A percentile compares a stretch with the other conserved stretches of the same genome.
Evolutionary conservation across 2,329 filamentous ascomycete genomes (phyloP).

Genomic region (Alternaria sp.): DNA sequence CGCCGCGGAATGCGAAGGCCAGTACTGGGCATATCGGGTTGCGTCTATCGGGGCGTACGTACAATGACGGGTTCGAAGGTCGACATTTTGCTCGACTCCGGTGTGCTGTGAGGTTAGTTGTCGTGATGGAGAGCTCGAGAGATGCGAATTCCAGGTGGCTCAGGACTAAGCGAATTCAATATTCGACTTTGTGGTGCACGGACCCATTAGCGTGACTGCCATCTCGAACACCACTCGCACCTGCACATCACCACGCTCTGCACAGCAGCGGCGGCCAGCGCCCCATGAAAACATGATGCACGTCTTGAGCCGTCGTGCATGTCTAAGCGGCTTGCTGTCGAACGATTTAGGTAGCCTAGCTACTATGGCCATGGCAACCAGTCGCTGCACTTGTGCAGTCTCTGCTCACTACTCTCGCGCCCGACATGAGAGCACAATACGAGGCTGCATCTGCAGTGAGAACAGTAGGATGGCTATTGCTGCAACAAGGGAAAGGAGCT

Average conservation of each 20-base stretch:
- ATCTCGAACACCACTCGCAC: neutral
- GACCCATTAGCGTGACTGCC: conserved; percentile 12
- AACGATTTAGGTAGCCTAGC: neutral
- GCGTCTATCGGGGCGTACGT: conserved; percentile 52
- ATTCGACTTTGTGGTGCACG: conserved; percentile 15
- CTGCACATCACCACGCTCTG: neutral
- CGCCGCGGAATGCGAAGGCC: conserved; percentile 21
- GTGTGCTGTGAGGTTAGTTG: conserved; percentile 46
- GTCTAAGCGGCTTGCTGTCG: neutral
- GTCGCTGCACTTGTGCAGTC: neutral
- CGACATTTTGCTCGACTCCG: conserved; percentile 64
- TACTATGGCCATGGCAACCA: neutral
- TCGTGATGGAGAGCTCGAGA: conserved; percentile 24
- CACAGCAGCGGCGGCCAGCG: neutral
- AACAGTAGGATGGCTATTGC: neutral
- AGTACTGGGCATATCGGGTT: conserved; percentile 5
- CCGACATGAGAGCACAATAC: neutral
- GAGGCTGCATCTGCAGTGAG: neutral
- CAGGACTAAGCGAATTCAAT: conserved; percentile 17
- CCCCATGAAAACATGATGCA: neutral
- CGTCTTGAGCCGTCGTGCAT: neutral
- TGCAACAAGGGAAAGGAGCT: neutral
- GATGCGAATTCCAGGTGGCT: conserved; percentile 18
- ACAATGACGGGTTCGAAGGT: conserved; percentile 71
- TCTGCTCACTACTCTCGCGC: neutral